Evolutionary conservation across 106 monocot genomes (phyloP).

Genomic region (Iris macrosiphon): DNA sequence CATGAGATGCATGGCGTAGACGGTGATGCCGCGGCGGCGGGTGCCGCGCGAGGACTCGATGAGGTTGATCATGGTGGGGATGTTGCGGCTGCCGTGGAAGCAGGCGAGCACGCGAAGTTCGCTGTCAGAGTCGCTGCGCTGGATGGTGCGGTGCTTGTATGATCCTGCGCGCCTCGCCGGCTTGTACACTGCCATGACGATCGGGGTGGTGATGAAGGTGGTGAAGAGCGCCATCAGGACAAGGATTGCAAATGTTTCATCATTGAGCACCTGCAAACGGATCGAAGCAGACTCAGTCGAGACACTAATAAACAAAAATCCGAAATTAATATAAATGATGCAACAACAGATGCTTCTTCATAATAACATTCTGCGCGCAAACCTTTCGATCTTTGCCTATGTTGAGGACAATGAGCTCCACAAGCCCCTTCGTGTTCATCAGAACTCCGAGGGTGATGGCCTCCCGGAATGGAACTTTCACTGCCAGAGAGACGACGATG

Average conservation of each 20-base stretch:
- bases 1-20: slow-evolving; percentile 46
- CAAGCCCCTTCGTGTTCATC: slow-evolving; percentile 51
- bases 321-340: not conserved
- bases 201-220: slow-evolving; percentile 40
- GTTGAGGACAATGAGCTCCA: slow-evolving; percentile 47
- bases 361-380: not conserved
- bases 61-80: slow-evolving; percentile 24
- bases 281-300: not conserved
- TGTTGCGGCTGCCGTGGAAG: slow-evolving; percentile 20
- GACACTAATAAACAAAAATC: not conserved
- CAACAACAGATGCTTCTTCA: not conserved
- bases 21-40: slow-evolving; percentile 17
- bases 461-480: slow-evolving; percentile 16
- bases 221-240: slow-evolving; percentile 43
- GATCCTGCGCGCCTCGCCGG: slow-evolving; percentile 22
- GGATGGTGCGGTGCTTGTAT: slow-evolving; percentile 44
- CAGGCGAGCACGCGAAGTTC: slow-evolving; percentile 13
- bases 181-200: slow-evolving; percentile 28
- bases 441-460: slow-evolving; percentile 29
- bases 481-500: slow-evolving; percentile 6
- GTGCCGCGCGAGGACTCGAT: slow-evolving; percentile 18
- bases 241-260: slow-evolving; percentile 31
- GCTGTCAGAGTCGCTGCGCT: slow-evolving; percentile 11
- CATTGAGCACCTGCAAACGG: slow-evolving; percentile 16
- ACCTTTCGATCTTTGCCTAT: slow-evolving; percentile 31